Percentiles rank a stretch among this genome's conserved stretches.
Conservation (phyloP, 768 basidiomycete genomes). For the Amanita molliuscula region DNA sequence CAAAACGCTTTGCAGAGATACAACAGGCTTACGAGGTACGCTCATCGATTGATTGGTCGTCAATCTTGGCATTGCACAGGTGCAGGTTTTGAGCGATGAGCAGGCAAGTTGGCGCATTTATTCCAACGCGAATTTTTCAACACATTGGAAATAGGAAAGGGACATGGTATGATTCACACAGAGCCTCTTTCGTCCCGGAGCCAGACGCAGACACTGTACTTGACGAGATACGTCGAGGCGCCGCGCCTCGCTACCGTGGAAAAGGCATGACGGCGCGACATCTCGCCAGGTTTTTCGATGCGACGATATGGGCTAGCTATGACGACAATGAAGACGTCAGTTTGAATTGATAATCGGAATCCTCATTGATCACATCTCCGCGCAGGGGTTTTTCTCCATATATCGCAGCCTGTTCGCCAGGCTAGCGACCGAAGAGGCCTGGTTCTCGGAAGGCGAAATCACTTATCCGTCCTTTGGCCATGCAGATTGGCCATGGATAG, state of each 20-base stretch:
- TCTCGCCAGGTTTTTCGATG: constrained; percentile 75
- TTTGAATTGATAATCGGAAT: constrained; percentile 5
- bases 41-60: not conserved
- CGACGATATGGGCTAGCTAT: constrained; percentile 53
- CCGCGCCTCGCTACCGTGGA: constrained; percentile 42
- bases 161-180: constrained; percentile 98
- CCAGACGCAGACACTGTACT: constrained; percentile 80
- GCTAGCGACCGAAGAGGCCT: constrained; percentile 69
- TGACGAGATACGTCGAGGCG: constrained; percentile 74
- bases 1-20: constrained; percentile 73
- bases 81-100: constrained; percentile 84
- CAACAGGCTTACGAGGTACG: constrained; percentile 94
- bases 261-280: constrained; percentile 77
- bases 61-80: constrained; percentile 2
- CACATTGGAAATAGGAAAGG: constrained; percentile 63
- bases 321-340: constrained; percentile 54
- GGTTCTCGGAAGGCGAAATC: constrained; percentile 23
- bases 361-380: not conserved
- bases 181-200: constrained; percentile 67
- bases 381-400: constrained; percentile 80
- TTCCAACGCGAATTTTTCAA: constrained; percentile 8
- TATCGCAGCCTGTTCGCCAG: constrained; percentile 83
- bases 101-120: constrained; percentile 47
- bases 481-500: constrained; percentile 64
- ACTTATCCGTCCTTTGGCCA: constrained; percentile 80